Evolutionary conservation across 2,329 filamentous ascomycete genomes (phyloP).

Genomic region (Sarocladiaceae sp.): DNA sequence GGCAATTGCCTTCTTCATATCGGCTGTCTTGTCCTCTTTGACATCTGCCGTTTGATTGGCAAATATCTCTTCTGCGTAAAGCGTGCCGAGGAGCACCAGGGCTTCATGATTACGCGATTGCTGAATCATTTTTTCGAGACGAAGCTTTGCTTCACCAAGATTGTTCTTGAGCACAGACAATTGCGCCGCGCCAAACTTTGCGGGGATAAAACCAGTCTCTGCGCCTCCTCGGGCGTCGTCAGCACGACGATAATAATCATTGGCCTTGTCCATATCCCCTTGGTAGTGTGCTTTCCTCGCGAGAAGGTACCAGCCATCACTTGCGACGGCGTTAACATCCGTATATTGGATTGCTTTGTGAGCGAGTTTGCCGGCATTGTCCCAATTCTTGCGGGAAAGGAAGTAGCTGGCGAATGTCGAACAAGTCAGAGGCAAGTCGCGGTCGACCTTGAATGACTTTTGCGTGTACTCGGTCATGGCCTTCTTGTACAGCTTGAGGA

Average conservation of each 20-base stretch:
- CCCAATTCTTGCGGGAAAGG: constrained; percentile 70
- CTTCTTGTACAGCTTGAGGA: constrained; percentile 79
- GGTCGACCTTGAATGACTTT: constrained; percentile 88
- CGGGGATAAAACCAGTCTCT: constrained; percentile 87
- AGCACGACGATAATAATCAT: constrained; percentile 81
- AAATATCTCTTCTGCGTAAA: constrained; percentile 95
- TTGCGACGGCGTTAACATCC: constrained; percentile 92
- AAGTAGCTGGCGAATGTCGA: constrained; percentile 89
- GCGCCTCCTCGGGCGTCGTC: constrained; percentile 87
- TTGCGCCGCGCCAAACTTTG: constrained; percentile 91
- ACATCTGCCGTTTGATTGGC: constrained; percentile 61
- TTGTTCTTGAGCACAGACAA: constrained; percentile 80
- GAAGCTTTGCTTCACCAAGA: constrained; percentile 84
- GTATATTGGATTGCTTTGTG: constrained; percentile 93
- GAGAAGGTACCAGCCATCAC: constrained; percentile 94
- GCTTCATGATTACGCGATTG: constrained; percentile 78
- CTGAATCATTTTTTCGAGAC: constrained; percentile 89
- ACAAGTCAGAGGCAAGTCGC: constrained; percentile 82
- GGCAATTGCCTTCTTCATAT: constrained; percentile 78
- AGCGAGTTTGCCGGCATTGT: constrained; percentile 78
- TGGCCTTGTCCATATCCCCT: constrained; percentile 67
- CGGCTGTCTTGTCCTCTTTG: constrained; percentile 81
- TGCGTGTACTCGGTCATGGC: constrained; percentile 94
- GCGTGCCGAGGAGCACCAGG: constrained; percentile 82
- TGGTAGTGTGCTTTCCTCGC: constrained; percentile 86